phyloP scores from a whole-genome alignment of 495 filamentous ascomycete genomes.

The Aspergillus taichungensis region DNA sequence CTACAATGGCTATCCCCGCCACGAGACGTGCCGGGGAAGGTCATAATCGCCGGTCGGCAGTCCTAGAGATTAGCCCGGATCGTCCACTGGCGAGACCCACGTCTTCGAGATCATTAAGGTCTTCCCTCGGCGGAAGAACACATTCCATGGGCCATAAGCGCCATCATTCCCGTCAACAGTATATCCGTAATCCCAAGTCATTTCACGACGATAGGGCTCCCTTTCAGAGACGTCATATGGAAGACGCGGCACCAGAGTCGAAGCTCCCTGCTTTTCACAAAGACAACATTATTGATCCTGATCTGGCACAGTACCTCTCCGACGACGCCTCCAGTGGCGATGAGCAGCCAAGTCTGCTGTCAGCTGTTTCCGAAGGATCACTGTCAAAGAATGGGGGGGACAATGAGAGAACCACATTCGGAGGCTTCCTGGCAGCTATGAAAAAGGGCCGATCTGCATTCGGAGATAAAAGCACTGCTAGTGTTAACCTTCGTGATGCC shows the following conservation, averaged over 20 bases:
- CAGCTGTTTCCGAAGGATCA: constrained; percentile 51
- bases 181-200: constrained; percentile 48
- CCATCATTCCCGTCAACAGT: constrained; percentile 79
- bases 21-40: constrained; percentile 76
- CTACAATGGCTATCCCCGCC: constrained; percentile 78
- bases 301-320: constrained; percentile 89
- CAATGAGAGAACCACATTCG: constrained; percentile 42
- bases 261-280: constrained; percentile 86
- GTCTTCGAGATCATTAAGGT: constrained; percentile 88
- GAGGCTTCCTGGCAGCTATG: constrained; percentile 51
- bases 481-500: constrained; percentile 52
- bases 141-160: constrained; percentile 71
- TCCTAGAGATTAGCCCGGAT: constrained; percentile 83
- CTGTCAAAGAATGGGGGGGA: constrained; percentile 43
- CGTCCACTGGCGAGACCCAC: constrained; percentile 67
- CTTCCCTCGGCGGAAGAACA: constrained; percentile 52
- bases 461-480: constrained; percentile 59
- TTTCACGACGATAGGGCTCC: constrained; percentile 74
- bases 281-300: constrained; percentile 97
- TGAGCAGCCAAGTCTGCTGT: constrained; percentile 80
- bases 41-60: constrained; percentile 70
- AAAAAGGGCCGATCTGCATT: constrained; percentile 65
- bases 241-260: constrained; percentile 55
- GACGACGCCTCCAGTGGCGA: constrained; percentile 89
- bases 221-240: constrained; percentile 65